phyloP scores from a whole-genome alignment of 73 alveolate genomes.

The Paramecium bursaria region DNA sequence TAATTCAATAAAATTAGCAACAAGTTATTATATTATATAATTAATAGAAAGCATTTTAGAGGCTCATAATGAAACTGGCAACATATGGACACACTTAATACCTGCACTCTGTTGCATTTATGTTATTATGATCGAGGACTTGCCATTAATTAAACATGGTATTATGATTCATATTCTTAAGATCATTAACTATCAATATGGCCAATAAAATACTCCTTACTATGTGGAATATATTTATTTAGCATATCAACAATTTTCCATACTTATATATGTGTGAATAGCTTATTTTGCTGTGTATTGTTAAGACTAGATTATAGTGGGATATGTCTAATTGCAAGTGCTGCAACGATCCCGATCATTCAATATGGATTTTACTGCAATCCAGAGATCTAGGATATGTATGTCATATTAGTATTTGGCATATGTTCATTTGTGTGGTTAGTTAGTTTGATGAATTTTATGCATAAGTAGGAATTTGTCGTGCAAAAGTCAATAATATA shows the following conservation, averaged over 20 bases:
- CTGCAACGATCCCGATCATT: conserved; percentile 85
- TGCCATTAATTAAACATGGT: not conserved
- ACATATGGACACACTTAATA: conserved; percentile 90
- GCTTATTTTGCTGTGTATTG: conserved; percentile 71
- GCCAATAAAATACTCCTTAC: conserved; percentile 33
- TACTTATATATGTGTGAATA: conserved; percentile 73
- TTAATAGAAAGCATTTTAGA: conserved; percentile 76
- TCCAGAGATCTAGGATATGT: conserved; percentile 45
- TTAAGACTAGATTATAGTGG: conserved; percentile 95
- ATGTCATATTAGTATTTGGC: conserved; percentile 67
- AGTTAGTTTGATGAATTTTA: conserved; percentile 75
- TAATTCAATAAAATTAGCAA: conserved; percentile 59
- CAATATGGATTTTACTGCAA: conserved; percentile 87
- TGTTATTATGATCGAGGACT: not conserved
- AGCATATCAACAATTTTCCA: conserved; percentile 72
- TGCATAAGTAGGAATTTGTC: conserved; percentile 74
- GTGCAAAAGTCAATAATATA: conserved; percentile 72
- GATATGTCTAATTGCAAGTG: conserved; percentile 85
- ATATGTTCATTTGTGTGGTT: conserved; percentile 73
- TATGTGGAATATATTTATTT: conserved; percentile 17
- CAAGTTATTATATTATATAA: conserved; percentile 57
- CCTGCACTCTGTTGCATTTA: conserved; percentile 78
- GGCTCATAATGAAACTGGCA: conserved; percentile 89
- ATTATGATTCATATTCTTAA: not conserved
- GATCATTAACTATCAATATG: not conserved